phyloP scores from a whole-genome alignment of 2,329 filamentous ascomycete genomes.

The Talaromyces atroroseus region DNA sequence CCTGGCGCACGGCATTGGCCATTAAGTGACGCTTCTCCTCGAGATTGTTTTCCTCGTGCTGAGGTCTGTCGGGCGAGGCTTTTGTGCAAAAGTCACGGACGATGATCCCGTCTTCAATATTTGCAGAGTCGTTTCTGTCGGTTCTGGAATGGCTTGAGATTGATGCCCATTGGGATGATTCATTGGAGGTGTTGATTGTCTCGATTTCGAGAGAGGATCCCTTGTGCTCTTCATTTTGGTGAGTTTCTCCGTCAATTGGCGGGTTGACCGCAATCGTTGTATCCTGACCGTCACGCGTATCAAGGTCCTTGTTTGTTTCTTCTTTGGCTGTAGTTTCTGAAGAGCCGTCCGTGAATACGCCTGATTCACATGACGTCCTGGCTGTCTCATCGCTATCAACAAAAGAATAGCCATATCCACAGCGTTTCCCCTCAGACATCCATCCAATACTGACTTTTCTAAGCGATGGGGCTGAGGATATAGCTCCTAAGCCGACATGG shows the following conservation, averaged over 20 bases:
- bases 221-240: background rate
- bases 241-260: background rate
- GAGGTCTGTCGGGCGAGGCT: conserved; percentile 10
- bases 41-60: background rate
- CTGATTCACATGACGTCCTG: background rate
- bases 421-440: conserved; percentile 36
- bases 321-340: background rate
- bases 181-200: background rate
- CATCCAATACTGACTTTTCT: conserved; percentile 37
- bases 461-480: conserved; percentile 6
- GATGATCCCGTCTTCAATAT: conserved; percentile 16
- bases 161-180: conserved; percentile 18
- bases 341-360: background rate
- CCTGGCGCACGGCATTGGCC: conserved; percentile 12
- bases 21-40: conserved; percentile 4
- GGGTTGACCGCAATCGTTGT: too few species aligned
- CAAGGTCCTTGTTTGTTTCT: background rate
- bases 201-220: background rate
- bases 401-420: conserved; percentile 36
- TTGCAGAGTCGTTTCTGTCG: conserved; percentile 15
- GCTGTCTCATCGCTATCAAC: conserved; percentile 22
- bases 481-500: background rate
- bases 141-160: conserved; percentile 18
- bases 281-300: background rate
- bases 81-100: conserved; percentile 18